Percentiles rank a stretch among this genome's conserved stretches.
phyloP scores from a whole-genome alignment of 768 basidiomycete genomes.

The Trametes meyenii region DNA sequence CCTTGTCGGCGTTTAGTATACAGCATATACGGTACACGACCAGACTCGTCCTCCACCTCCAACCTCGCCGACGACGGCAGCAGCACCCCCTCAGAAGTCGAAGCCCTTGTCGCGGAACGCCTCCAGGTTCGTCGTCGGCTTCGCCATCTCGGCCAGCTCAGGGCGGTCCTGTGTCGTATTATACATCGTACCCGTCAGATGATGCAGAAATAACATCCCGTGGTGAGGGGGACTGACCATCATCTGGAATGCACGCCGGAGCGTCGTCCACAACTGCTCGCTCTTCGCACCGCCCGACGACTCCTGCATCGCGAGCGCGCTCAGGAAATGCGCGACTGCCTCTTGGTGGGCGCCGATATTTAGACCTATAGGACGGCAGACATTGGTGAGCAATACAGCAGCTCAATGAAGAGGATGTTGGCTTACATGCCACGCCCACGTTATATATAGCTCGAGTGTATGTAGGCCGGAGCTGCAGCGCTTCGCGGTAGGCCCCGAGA shows the following conservation, averaged over 20 bases:
- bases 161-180: slow-evolving; percentile 59
- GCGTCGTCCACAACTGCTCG: slow-evolving; percentile 87
- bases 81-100: slow-evolving; percentile 68
- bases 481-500: slow-evolving; percentile 85
- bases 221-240: slow-evolving; percentile 60
- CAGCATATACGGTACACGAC: slow-evolving; percentile 14
- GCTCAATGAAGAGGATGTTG: neutral
- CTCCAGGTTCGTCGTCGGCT: slow-evolving; percentile 63
- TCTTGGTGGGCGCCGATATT: slow-evolving; percentile 96
- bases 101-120: slow-evolving; percentile 84
- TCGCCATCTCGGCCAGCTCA: slow-evolving; percentile 80
- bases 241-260: slow-evolving; percentile 75
- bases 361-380: slow-evolving; percentile 56
- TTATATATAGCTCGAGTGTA: slow-evolving; percentile 98
- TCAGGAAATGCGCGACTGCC: slow-evolving; percentile 93
- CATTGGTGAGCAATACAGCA: slow-evolving; percentile 12
- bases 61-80: neutral
- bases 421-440: slow-evolving; percentile 94
- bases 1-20: slow-evolving; percentile 7
- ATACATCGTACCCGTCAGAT: slow-evolving; percentile 13
- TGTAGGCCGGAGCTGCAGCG: slow-evolving; percentile 86
- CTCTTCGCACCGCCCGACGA: slow-evolving; percentile 70
- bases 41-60: neutral
- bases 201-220: neutral
- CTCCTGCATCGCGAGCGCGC: slow-evolving; percentile 81